Conservation (phyloP, 306 rosid genomes). For the Cyamopsis tetragonoloba region DNA sequence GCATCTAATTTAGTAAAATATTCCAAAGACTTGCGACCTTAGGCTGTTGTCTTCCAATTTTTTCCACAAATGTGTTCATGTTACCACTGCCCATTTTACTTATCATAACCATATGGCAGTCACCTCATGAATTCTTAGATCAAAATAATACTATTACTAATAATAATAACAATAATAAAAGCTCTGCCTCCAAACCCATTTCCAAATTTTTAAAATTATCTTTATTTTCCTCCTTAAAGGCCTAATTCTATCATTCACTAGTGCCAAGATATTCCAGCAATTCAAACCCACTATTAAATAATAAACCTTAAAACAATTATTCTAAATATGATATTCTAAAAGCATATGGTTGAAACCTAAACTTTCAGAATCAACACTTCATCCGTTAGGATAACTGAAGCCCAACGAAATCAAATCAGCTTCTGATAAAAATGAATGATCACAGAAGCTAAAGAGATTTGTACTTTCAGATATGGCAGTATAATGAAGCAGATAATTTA, state of each 20-base stretch:
- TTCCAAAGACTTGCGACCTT: neutral
- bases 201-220: neutral
- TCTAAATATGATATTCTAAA: too few relatives aligned
- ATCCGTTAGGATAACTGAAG: neutral
- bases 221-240: neutral
- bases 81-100: neutral
- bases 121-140: neutral
- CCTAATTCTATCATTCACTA: neutral
- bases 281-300: slow-evolving; percentile 5
- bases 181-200: neutral
- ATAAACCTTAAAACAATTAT: neutral
- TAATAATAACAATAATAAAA: neutral
- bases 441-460: neutral
- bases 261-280: neutral
- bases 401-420: neutral
- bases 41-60: neutral
- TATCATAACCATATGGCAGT: slow-evolving; percentile 1
- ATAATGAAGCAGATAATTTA: neutral
- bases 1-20: neutral
- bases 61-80: neutral
- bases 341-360: neutral
- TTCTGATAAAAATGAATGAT: neutral
- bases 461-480: neutral
- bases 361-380: neutral
- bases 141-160: too few relatives aligned